phyloP scores from a whole-genome alignment of 176 grass and related monocot species.

The Triticum aestivum region DNA sequence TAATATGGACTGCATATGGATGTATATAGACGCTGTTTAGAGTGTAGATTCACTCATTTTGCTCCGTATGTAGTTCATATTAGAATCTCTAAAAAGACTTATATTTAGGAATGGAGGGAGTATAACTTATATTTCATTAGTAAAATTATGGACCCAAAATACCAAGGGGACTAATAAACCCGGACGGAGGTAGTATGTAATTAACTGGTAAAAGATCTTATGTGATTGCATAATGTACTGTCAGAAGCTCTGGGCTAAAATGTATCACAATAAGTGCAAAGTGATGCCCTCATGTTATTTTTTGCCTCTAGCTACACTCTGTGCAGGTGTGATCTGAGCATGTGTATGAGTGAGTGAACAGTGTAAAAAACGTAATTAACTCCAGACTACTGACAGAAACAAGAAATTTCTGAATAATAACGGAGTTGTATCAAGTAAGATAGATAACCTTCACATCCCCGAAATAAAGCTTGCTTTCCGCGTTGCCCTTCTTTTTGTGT shows the following conservation, averaged over 20 bases:
- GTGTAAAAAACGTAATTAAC: background rate
- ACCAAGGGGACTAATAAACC: too few species aligned
- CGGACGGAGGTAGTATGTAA: background rate
- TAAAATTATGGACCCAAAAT: too few species aligned
- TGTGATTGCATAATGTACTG: conserved; percentile 23
- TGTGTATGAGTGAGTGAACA: background rate
- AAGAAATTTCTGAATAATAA: background rate
- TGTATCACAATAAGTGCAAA: background rate
- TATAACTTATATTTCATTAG: too few species aligned
- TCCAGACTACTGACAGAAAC: background rate
- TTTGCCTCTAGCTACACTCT: background rate
- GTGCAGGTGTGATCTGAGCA: background rate
- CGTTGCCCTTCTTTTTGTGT: background rate
- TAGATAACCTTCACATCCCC: background rate
- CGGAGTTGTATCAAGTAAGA: background rate
- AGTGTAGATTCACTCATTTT: too few species aligned
- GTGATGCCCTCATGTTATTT: background rate
- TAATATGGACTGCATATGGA: too few species aligned
- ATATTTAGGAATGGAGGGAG: too few species aligned
- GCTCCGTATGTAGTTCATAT: too few species aligned
- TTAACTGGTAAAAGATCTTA: background rate
- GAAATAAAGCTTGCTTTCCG: background rate
- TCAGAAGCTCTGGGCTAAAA: background rate
- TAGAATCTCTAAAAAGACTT: too few species aligned
- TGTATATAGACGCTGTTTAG: too few species aligned